Conservation (phyloP, 495 filamentous ascomycete genomes). For the Lasiosphaeria hispida region DNA sequence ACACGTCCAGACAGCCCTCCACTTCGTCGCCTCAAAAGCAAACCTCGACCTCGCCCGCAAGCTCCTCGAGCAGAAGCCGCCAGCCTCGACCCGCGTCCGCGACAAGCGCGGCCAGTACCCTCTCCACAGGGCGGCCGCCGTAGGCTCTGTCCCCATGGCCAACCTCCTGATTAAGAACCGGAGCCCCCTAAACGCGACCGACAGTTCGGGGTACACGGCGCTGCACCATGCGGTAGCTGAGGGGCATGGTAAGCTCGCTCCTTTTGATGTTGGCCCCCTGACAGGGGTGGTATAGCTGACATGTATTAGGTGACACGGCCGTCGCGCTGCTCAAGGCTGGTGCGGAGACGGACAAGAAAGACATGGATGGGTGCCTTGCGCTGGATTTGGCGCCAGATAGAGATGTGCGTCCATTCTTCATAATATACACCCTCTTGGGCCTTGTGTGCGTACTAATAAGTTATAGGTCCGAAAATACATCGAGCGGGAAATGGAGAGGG, state of each 20-base stretch:
- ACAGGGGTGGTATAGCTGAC: not conserved
- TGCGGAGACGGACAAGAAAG: conserved; percentile 76
- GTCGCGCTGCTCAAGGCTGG: conserved; percentile 77
- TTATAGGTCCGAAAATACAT: conserved; percentile 71
- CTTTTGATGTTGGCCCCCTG: not conserved
- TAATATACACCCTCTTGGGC: not conserved
- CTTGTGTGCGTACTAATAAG: not conserved
- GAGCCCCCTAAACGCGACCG: conserved; percentile 83
- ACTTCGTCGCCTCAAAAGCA: conserved; percentile 86
- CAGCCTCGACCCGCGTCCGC: conserved; percentile 72
- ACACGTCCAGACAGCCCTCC: conserved; percentile 67
- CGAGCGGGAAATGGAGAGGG: conserved; percentile 71
- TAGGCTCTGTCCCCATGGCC: conserved; percentile 82
- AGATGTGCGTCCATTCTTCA: conserved; percentile 31
- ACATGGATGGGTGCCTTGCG: conserved; percentile 66
- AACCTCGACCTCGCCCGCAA: conserved; percentile 77
- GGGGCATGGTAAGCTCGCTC: conserved; percentile 62
- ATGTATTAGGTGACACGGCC: conserved; percentile 64
- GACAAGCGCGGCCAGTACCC: conserved; percentile 83
- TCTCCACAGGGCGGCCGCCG: conserved; percentile 85
- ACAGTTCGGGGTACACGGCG: conserved; percentile 76
- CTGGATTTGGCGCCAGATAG: conserved; percentile 82
- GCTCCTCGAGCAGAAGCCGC: conserved; percentile 65
- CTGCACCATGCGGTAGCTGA: conserved; percentile 92
- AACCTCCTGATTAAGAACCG: conserved; percentile 72